Conservation (phyloP, 2,329 filamentous ascomycete genomes). For the Talaromyces sp. region DNA sequence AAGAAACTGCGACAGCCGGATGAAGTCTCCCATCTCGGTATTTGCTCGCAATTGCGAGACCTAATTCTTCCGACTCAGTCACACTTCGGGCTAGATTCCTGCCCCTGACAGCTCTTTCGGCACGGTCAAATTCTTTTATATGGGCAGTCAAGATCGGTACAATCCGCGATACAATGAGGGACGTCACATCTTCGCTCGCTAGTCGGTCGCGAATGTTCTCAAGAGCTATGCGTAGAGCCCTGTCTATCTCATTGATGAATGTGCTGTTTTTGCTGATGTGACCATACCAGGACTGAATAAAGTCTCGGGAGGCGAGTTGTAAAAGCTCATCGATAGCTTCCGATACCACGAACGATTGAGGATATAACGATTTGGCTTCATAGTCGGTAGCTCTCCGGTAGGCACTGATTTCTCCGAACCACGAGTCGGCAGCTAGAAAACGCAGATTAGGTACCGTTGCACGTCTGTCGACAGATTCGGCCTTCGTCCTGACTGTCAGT, state of each 20-base stretch:
- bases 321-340: constrained; percentile 75
- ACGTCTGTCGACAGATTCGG: constrained; percentile 38
- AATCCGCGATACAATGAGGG: constrained; percentile 73
- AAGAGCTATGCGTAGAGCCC: constrained; percentile 68
- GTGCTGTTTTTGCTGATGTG: constrained; percentile 75
- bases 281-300: constrained; percentile 82
- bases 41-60: constrained; percentile 91
- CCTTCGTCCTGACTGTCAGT: constrained; percentile 49
- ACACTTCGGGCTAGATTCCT: constrained; percentile 82
- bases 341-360: constrained; percentile 72
- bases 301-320: constrained; percentile 72
- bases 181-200: constrained; percentile 74
- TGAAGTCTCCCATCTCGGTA: constrained; percentile 87
- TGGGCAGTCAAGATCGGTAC: constrained; percentile 86
- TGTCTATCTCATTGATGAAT: constrained; percentile 85
- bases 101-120: constrained; percentile 80
- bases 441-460: constrained; percentile 45
- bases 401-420: constrained; percentile 66
- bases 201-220: constrained; percentile 68
- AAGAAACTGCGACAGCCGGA: constrained; percentile 74
- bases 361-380: constrained; percentile 65
- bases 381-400: constrained; percentile 66
- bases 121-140: constrained; percentile 84
- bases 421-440: constrained; percentile 62
- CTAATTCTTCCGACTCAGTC: constrained; percentile 93